Conservation (phyloP, 306 rosid genomes). For the Datisca glomerata region DNA sequence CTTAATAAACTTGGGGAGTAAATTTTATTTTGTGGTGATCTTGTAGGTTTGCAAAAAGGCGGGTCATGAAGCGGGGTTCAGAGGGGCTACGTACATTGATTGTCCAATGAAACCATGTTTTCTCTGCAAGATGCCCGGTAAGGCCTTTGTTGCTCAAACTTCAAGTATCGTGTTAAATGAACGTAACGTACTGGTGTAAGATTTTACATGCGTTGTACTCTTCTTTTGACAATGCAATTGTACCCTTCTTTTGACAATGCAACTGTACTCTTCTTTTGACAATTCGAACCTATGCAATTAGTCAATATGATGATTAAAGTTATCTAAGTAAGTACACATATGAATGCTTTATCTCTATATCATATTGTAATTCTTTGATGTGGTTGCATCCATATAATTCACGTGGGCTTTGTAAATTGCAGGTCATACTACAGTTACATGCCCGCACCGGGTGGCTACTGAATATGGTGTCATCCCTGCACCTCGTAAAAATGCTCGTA, state of each 20-base stretch:
- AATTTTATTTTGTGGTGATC: slow-evolving; percentile 3
- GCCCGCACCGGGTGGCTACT: slow-evolving; percentile 77
- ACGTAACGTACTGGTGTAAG: neutral
- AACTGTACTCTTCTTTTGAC: no score
- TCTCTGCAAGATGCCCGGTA: slow-evolving; percentile 92
- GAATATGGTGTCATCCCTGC: slow-evolving; percentile 86
- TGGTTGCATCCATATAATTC: no score
- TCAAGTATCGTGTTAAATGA: neutral
- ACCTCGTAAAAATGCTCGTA: slow-evolving; percentile 38
- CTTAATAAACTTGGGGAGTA: neutral
- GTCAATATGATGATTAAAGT: no score
- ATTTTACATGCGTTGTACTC: no score
- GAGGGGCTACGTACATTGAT: slow-evolving; percentile 91
- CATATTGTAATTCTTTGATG: no score
- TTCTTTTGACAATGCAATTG: no score
- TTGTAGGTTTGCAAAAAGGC: slow-evolving; percentile 73
- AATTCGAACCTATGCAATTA: no score
- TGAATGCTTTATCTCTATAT: no score
- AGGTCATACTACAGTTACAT: slow-evolving; percentile 89
- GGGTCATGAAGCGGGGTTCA: slow-evolving; percentile 95
- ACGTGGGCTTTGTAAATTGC: slow-evolving; percentile 24
- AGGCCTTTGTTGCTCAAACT: neutral
- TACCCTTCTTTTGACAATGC: no score
- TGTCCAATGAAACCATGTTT: slow-evolving; percentile 99
- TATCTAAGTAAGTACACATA: no score